These are phyloP conservation scores for Cornus florida DNA, from an alignment of 148 eudicot genomes.

Conservation along the genomic window DNA sequence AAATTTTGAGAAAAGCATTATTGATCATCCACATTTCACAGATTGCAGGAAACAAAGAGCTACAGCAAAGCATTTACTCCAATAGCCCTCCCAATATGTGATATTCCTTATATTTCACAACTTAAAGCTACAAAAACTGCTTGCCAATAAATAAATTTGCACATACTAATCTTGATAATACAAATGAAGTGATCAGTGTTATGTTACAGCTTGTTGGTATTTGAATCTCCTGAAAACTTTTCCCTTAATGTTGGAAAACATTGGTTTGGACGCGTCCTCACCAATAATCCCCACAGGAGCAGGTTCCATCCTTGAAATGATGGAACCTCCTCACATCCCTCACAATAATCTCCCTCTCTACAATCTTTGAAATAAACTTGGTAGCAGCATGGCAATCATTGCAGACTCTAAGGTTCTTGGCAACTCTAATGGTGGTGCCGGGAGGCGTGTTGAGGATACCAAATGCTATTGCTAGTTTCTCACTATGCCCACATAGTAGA, in stretches of 20 bases:
- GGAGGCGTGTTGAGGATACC: slow-evolving; percentile 57
- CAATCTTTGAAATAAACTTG: slow-evolving; percentile 55
- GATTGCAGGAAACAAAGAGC: neutral
- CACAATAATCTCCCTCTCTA: slow-evolving; percentile 51
- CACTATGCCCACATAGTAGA: slow-evolving; percentile 57
- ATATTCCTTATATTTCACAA: neutral
- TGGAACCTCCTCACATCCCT: slow-evolving; percentile 63
- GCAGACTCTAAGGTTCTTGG: slow-evolving; percentile 65
- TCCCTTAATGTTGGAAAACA: neutral
- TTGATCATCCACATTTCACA: neutral
- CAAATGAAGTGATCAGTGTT: neutral
- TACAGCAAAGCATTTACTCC: neutral
- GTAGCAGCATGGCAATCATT: slow-evolving; percentile 63
- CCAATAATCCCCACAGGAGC: slow-evolving; percentile 65
- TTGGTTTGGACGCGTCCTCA: slow-evolving; percentile 18
- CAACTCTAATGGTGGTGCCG: slow-evolving; percentile 53
- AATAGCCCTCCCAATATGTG: neutral
- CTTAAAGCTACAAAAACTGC: neutral
- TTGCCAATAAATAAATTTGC: neutral
- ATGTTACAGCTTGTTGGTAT: neutral
- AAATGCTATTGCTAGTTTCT: slow-evolving; percentile 58
- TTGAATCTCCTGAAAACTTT: slow-evolving; percentile 1
- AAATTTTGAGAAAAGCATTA: neutral
- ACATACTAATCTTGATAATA: neutral
- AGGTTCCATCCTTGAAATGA: slow-evolving; percentile 56